phyloP scores from a whole-genome alignment of 257 asterid genomes.

The Rhazya stricta region DNA sequence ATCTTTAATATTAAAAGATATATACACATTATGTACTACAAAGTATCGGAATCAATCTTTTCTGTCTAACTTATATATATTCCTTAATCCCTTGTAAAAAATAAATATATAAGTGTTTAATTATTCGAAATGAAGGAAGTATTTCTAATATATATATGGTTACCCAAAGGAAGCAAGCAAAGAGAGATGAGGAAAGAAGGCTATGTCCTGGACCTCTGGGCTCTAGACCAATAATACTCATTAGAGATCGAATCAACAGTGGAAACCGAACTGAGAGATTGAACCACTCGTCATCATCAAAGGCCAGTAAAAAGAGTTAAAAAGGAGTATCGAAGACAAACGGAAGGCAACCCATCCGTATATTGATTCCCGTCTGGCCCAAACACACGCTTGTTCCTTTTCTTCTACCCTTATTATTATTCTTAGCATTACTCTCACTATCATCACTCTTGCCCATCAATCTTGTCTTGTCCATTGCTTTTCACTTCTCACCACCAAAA shows the following conservation, averaged over 20 bases:
- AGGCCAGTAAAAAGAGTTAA: not conserved
- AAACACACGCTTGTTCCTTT: slow-evolving; percentile 5
- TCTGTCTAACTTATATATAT: too few relatives aligned
- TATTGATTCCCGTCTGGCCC: slow-evolving; percentile 7
- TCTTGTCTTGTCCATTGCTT: not conserved
- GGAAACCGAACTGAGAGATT: not conserved
- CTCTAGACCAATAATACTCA: too few relatives aligned
- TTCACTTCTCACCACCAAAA: not conserved
- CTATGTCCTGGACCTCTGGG: not conserved
- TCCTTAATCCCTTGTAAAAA: too few relatives aligned
- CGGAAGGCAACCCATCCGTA: slow-evolving; percentile 11
- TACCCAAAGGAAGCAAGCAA: slow-evolving; percentile 1
- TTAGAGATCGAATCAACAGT: not conserved
- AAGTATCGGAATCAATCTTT: too few relatives aligned
- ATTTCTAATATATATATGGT: not conserved
- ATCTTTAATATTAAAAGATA: too few relatives aligned
- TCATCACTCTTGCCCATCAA: not conserved
- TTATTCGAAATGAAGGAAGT: too few relatives aligned
- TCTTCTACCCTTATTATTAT: not conserved
- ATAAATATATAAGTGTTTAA: too few relatives aligned
- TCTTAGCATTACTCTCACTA: not conserved
- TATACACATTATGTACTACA: too few relatives aligned
- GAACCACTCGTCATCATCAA: not conserved
- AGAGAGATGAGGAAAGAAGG: not conserved
- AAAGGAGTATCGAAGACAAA: not conserved